Percentiles rank a stretch among this genome's conserved stretches.
Evolutionary conservation across 202 grass and related monocot species (phyloP).

Genomic region (Schoenoplectus tabernaemontani): DNA sequence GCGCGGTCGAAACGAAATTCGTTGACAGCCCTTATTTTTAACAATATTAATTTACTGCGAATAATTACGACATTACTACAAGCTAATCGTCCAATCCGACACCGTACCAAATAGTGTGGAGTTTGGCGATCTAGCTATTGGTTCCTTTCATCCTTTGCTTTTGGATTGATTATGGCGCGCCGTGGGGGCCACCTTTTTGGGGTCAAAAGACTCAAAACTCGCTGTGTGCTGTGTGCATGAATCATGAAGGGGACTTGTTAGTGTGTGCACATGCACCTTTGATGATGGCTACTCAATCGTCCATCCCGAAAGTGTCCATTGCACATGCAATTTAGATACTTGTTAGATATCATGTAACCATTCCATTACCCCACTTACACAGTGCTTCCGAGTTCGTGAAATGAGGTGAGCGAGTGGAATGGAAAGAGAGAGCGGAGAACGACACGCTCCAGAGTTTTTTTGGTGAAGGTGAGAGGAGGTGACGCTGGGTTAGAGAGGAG

Average conservation of each 20-base stretch:
- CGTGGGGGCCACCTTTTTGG: neutral
- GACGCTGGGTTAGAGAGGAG: too few relatives aligned
- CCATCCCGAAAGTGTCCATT: neutral
- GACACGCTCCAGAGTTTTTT: too few relatives aligned
- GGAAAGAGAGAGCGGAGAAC: too few relatives aligned
- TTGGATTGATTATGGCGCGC: neutral
- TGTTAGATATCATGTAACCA: neutral
- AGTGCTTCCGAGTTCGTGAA: too few relatives aligned
- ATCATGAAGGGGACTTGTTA: neutral
- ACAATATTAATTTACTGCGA: too few relatives aligned
- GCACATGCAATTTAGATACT: neutral
- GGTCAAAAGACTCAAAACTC: constrained; percentile 7
- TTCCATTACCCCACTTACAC: neutral
- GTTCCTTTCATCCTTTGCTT: neutral
- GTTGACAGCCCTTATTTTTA: too few relatives aligned
- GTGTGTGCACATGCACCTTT: constrained; percentile 23
- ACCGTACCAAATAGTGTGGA: constrained; percentile 2
- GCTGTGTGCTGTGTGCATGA: neutral
- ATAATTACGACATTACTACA: too few relatives aligned
- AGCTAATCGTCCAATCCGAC: neutral
- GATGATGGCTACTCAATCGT: neutral
- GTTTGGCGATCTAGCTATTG: constrained; percentile 16
- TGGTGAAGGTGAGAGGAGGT: too few relatives aligned
- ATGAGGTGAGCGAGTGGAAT: too few relatives aligned
- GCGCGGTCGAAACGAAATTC: too few relatives aligned